Base-by-base conservation (phyloP, 805 yeast species). In the Lipomyces starkeyi region DNA sequence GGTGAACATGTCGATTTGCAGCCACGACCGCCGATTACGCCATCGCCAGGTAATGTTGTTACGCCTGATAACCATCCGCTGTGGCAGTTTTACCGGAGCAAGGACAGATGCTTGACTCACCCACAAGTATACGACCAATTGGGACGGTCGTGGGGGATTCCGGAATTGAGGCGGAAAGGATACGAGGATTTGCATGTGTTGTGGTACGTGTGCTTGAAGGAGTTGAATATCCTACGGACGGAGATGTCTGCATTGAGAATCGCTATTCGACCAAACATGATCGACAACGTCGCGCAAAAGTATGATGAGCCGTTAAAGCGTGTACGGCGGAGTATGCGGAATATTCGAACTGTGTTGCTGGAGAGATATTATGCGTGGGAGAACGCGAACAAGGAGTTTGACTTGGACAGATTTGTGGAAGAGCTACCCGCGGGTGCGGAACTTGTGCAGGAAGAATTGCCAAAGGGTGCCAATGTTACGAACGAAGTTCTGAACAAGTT, bases 121-220 rank as follows among this genome's bases (percentile, higher is more conserved):
- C 79, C 84, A 2, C 85, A 83, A 1, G 91, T 88, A 35, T 81
- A 85, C 61, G 64, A 60, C 17, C 22, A 29, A 20, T 32, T 55
- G 17, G 88, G 95, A 17, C 84, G 97, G 74, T 81, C 95, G 3
- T 95, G 99, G 99, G 80, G 89, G 5, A 83, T 93, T 63, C 89
- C 92, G 3, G 98, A 94, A 77, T 85, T 95, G 74, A 87, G 99
- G 78, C 85, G 96, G 70, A 95, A 95, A 79, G 87, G 91, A 20
- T 95, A 93, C 76, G 95, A 93, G 54, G 99, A 95, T 77, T 82
- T 95, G 74, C 99, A 95, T 79, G 85, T 87, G 49, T 82, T 95
- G 74, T 95, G 99, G 98, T 94, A 91, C 78, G 84, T 89, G 57
- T 87, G 93, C 73, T 80, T 94, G 72, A 90, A 87, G 76, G 97